These are phyloP conservation scores for Scedosporium dehoogii DNA, from an alignment of 2,329 filamentous ascomycete genomes.

Conservation along the genomic window DNA sequence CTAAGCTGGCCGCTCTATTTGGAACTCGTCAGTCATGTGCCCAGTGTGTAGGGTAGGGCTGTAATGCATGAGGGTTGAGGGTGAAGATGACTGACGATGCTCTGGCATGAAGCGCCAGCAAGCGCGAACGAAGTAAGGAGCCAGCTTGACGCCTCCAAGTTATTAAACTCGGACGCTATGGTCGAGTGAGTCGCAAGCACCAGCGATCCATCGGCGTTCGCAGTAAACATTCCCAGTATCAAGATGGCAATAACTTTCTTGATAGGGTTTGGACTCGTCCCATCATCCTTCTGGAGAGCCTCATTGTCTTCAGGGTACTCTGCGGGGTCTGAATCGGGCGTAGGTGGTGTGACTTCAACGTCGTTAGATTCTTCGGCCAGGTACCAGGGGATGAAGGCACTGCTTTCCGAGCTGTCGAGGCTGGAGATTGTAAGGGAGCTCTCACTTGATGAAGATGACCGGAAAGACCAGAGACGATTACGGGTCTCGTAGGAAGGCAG, in stretches of 20 bases:
- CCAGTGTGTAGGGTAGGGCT: no score
- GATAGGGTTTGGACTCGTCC: constrained; percentile 7
- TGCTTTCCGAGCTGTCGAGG: constrained; percentile 1
- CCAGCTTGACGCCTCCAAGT: constrained; percentile 41
- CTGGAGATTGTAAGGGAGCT: constrained; percentile 5
- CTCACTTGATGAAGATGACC: constrained; percentile 3
- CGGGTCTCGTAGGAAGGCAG: neutral
- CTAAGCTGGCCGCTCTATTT: constrained; percentile 20
- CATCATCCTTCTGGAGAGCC: constrained; percentile 2
- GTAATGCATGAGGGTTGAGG: neutral
- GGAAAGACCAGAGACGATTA: neutral
- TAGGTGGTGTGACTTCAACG: neutral
- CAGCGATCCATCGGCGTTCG: constrained; percentile 53
- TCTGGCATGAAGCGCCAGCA: constrained; percentile 20
- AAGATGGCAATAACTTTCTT: constrained; percentile 14
- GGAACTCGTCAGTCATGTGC: neutral
- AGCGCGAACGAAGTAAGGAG: constrained; percentile 21
- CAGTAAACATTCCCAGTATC: constrained; percentile 45
- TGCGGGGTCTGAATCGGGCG: neutral
- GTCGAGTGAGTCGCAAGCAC: constrained; percentile 56
- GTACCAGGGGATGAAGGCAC: constrained; percentile 2
- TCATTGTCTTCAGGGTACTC: neutral
- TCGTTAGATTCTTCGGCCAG: neutral
- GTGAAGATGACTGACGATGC: constrained; percentile 9
- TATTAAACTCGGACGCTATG: constrained; percentile 51